phyloP scores from a whole-genome alignment of 2,329 filamentous ascomycete genomes.

The Aspergillus hortae region DNA sequence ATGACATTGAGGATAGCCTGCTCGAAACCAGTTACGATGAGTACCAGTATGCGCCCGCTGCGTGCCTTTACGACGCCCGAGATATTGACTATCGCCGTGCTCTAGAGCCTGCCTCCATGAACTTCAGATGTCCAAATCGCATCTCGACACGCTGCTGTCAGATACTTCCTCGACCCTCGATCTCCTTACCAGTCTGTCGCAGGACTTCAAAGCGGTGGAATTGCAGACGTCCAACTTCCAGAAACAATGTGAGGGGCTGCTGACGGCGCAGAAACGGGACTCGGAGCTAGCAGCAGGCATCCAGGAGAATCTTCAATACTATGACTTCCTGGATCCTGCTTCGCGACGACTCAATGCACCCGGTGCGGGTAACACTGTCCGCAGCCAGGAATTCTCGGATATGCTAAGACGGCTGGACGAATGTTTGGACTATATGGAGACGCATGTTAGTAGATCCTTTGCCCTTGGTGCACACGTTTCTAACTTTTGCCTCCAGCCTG shows the following conservation, averaged over 20 bases:
- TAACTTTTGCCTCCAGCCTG: constrained; percentile 51
- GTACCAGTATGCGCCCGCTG: constrained; percentile 61
- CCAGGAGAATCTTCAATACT: constrained; percentile 87
- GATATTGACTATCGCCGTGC: constrained; percentile 6
- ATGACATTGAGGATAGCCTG: constrained; percentile 61
- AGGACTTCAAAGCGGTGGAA: constrained; percentile 84
- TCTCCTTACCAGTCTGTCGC: constrained; percentile 72
- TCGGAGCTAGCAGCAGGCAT: constrained; percentile 78
- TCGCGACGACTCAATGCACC: constrained; percentile 88
- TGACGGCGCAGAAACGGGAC: constrained; percentile 76
- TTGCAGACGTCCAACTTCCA: constrained; percentile 90
- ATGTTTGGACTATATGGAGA: constrained; percentile 88
- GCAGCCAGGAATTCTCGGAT: constrained; percentile 78
- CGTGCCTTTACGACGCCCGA: not conserved
- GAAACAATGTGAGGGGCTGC: constrained; percentile 81
- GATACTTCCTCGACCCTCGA: constrained; percentile 74
- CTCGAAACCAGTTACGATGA: constrained; percentile 79
- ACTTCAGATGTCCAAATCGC: constrained; percentile 72
- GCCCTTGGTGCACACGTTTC: not conserved
- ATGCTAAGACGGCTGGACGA: constrained; percentile 85
- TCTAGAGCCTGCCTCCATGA: constrained; percentile 73
- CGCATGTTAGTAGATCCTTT: constrained; percentile 58
- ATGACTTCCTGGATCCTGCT: constrained; percentile 86
- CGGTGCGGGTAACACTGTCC: constrained; percentile 79
- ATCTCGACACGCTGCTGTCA: constrained; percentile 73